A percentile compares a stretch with the other conserved stretches of the same genome.
These are phyloP conservation scores for Rhinocladiella mackenziei DNA, from an alignment of 2,329 filamentous ascomycete species.

Conservation along the genomic window DNA sequence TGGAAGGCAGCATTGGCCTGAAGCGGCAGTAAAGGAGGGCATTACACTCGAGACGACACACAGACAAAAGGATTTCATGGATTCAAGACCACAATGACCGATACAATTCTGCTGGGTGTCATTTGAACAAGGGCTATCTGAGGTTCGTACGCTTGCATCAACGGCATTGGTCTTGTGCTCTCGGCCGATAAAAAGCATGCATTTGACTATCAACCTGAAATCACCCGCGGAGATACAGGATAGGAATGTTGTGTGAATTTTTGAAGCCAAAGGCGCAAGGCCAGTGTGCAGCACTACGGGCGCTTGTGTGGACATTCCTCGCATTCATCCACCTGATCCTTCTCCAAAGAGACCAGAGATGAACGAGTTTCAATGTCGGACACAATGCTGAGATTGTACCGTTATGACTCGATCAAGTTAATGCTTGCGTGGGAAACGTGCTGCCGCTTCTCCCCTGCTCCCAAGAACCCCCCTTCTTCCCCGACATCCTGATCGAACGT, in stretches of 20 bases:
- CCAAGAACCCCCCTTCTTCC: slow-evolving; percentile 33
- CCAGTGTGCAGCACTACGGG: slow-evolving; percentile 73
- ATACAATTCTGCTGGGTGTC: slow-evolving; percentile 29
- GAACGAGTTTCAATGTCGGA: slow-evolving; percentile 13
- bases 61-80: slow-evolving; percentile 3
- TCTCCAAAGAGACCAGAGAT: slow-evolving; percentile 31
- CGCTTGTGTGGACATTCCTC: slow-evolving; percentile 55
- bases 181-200: slow-evolving; percentile 2
- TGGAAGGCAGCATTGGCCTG: slow-evolving; percentile 35
- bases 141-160: slow-evolving; percentile 32
- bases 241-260: background rate
- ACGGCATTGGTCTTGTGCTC: slow-evolving; percentile 23
- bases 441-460: slow-evolving; percentile 67
- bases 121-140: slow-evolving; percentile 34
- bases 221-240: slow-evolving; percentile 12
- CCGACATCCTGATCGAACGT: slow-evolving; percentile 17
- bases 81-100: slow-evolving; percentile 30
- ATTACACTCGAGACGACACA: slow-evolving; percentile 3
- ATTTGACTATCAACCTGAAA: too few species aligned
- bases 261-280: slow-evolving; percentile 18
- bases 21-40: slow-evolving; percentile 57
- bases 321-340: slow-evolving; percentile 51
- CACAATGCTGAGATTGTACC: slow-evolving; percentile 85
- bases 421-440: slow-evolving; percentile 98
- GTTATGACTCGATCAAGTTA: slow-evolving; percentile 97